Evolutionary conservation across 2,329 filamentous ascomycete genomes (phyloP), one percentile per base, ranked within the genome.

Genomic region (Colletotrichum karsti): DNA sequence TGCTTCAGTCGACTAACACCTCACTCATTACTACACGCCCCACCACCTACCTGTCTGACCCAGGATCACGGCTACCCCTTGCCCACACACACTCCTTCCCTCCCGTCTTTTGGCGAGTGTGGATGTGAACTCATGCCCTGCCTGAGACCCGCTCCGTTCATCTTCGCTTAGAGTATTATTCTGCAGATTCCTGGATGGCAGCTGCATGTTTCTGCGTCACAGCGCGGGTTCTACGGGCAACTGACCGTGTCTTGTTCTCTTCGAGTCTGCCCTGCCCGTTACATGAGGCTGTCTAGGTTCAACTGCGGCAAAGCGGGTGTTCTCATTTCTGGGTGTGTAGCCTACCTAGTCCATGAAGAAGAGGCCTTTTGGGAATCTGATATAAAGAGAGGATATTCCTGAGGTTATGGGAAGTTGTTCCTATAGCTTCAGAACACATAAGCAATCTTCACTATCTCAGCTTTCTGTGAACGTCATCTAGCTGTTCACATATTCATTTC

Each of bases 201-300:
- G 37, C 57, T 42, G 57, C 57, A 42, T 50, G n/a, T 7, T 54
- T 39, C 59, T 70, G 65, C 68, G 60, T 70, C 68, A 68, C 64
- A 39, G 26, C 37, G 55, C 48, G 50, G 66, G 28, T 54, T n/a
- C 46, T 41, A 61, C 18, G 50, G 41, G 55, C 63, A 67, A 69
- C 48, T 57, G 63, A 24, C 66, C 41, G 26, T 35, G 10, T 35
- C 53, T 56, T 50, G 28, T 15, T 50, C 12, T 48, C 51, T 41
- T 63, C 44, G 57, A 70, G 8, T 69, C 69, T 66, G 66, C 66
- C 69, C 69, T 66, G 46, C 62, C 44, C 50, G 48, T 62, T 26
- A 41, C 37, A 39, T 53, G 56, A 62, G 69, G 65, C 60, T 64
- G 39, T 61, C 39, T 58, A 39, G 54, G 59, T 60, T 64, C 30